phyloP scores from a whole-genome alignment of 1,284 basidiomycete genomes.

The Tilletiopsis washingtonensis region DNA sequence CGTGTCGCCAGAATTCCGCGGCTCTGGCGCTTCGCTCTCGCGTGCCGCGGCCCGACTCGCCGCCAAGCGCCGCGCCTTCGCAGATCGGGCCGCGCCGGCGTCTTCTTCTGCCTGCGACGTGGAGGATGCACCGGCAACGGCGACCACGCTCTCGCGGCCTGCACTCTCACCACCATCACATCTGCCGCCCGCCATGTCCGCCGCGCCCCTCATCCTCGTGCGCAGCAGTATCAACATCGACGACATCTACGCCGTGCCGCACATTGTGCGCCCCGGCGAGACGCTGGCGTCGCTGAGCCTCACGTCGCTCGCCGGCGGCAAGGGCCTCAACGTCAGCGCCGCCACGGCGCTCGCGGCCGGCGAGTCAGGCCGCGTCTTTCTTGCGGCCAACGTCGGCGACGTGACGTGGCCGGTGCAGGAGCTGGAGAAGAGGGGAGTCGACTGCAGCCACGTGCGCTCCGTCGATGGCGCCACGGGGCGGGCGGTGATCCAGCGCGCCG shows the following conservation, averaged over 20 bases:
- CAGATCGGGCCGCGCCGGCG: too few species aligned
- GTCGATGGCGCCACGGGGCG: slow-evolving; percentile 33
- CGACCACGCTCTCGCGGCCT: too few species aligned
- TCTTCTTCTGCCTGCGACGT: background rate
- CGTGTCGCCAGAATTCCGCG: too few species aligned
- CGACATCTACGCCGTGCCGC: slow-evolving; percentile 27
- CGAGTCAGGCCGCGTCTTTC: slow-evolving; percentile 12
- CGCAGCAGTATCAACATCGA: slow-evolving; percentile 45
- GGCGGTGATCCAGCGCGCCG: slow-evolving; percentile 43
- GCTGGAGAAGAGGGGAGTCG: slow-evolving; percentile 26
- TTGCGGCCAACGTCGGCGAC: slow-evolving; percentile 40
- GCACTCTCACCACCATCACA: too few species aligned
- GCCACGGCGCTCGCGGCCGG: slow-evolving; percentile 37
- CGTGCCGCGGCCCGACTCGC: too few species aligned
- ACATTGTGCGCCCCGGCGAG: slow-evolving; percentile 17
- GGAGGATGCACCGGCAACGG: too few species aligned
- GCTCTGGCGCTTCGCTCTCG: too few species aligned
- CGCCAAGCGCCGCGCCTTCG: too few species aligned
- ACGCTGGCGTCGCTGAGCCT: slow-evolving; percentile 38
- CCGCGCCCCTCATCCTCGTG: slow-evolving; percentile 31
- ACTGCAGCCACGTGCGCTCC: slow-evolving; percentile 17
- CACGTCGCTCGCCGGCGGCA: slow-evolving; percentile 36
- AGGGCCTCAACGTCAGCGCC: slow-evolving; percentile 43
- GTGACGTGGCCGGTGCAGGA: slow-evolving; percentile 40
- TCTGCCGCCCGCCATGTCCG: too few species aligned